These are phyloP conservation scores for Cairneyella variabilis DNA, from an alignment of 495 filamentous ascomycete genomes.

Conservation along the genomic window DNA sequence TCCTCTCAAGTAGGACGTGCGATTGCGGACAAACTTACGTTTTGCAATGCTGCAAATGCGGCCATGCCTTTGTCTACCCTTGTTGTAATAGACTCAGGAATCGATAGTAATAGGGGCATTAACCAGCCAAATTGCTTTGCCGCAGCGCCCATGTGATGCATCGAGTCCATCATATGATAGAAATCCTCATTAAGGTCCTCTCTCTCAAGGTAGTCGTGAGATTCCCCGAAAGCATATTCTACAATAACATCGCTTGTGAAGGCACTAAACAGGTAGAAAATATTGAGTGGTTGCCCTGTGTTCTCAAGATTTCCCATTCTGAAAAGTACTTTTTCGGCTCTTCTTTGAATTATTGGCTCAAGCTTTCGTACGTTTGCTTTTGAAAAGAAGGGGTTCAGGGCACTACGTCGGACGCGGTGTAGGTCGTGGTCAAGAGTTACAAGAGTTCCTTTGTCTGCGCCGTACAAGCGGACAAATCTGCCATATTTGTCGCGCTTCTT, in stretches of 20 bases:
- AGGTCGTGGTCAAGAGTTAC: constrained; percentile 40
- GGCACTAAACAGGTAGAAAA: background rate
- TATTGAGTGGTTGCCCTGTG: constrained; percentile 1
- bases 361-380: constrained; percentile 38
- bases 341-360: constrained; percentile 39
- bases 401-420: constrained; percentile 35
- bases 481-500: constrained; percentile 7
- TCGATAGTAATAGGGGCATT: constrained; percentile 5
- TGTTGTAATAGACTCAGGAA: constrained; percentile 6
- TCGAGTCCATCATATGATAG: constrained; percentile 1
- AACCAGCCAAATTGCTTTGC: constrained; percentile 12
- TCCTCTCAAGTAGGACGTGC: background rate
- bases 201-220: constrained; percentile 4
- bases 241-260: constrained; percentile 6
- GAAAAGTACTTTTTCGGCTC: constrained; percentile 24
- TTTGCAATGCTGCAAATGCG: constrained; percentile 9
- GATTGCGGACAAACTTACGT: constrained; percentile 6
- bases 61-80: constrained; percentile 12
- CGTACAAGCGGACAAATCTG: background rate
- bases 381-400: constrained; percentile 45
- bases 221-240: constrained; percentile 2
- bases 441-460: constrained; percentile 28
- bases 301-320: background rate
- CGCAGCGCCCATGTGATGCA: constrained; percentile 3
- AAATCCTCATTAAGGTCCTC: constrained; percentile 4